Base-by-base conservation (phyloP, 2,329 filamentous ascomycete species). In the Ascochyta clinopodiicola region DNA sequence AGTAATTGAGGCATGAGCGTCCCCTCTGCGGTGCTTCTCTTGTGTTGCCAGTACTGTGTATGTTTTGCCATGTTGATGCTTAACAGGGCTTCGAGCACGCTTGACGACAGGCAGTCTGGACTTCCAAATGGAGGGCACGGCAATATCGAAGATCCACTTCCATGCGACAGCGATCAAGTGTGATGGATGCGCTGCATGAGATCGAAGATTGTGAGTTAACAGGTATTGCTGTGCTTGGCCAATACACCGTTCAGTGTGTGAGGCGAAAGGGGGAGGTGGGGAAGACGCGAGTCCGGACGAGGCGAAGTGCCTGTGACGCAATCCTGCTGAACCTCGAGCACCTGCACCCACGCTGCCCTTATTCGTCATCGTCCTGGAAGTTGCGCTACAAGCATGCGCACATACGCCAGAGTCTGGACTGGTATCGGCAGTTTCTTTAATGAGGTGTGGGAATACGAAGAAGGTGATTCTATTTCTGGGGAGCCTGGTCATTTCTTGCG, bases 281-380 rank as follows among this genome's bases (percentile, higher is more conserved):
- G 31, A 12, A 40, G 44, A 32, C 22, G 45, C 43, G 24, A 43
- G 31, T 38, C 31, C 42, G 42, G 51, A 22, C 22, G 8, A 19
- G 31, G 13, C 22, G 17, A 24, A 17, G 42, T 27, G 35, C 35
- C 36, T 13, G 31, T 54, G 51, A 37, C 46, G 45, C 36, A 22
- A 44, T 19, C 17, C 31, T 35, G 22, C n/a, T 15, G 21, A 42
- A 19, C 6, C 47, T 56, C 12, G 52, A 51, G 47, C 37, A 47
- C 13, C 31, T 46, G 40, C 36, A 10, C 31, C 38, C 24, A 47
- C 43, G 44, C 42, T 43, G 17, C 10, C 10, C 6, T 31, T 2
- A 47, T 51, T 56, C 42, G 47, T 56, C 46, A 56, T 51, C 43
- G 31, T 36, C 15, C 25, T 46, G 19, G 25, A 42, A 17, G 13